phyloP scores from a whole-genome alignment of 306 rosid species.

The Sophora flavescens region DNA sequence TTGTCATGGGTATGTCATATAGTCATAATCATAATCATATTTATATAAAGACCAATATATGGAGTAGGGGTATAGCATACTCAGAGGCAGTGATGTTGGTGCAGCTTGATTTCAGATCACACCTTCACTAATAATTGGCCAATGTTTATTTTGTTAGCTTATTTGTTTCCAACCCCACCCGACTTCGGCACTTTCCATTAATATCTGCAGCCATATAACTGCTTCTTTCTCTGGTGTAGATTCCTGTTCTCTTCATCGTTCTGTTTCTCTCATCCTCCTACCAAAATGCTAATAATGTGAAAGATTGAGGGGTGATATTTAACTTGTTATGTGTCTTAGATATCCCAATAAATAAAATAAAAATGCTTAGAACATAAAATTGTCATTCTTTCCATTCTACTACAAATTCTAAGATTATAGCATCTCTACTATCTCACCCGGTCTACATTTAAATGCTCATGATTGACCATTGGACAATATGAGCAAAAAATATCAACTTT shows the following conservation, averaged over 20 bases:
- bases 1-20: background rate
- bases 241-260: background rate
- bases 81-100: background rate
- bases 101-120: background rate
- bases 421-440: background rate
- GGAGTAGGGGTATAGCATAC: background rate
- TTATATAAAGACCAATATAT: background rate
- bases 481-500: background rate
- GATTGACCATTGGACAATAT: background rate
- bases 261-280: background rate
- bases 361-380: slow-evolving; percentile 1
- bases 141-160: background rate
- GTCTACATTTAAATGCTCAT: background rate
- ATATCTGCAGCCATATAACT: background rate
- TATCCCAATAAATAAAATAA: background rate
- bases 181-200: background rate
- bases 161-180: background rate
- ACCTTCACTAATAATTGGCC: background rate
- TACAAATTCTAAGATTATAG: background rate
- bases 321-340: background rate
- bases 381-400: slow-evolving; percentile 3
- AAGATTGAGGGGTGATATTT: background rate
- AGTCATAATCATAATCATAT: background rate
- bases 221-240: background rate
- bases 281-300: background rate